A percentile compares a stretch with the other conserved stretches of the same genome.
phyloP scores from a whole-genome alignment of 495 filamentous ascomycete genomes.

The Neurospora sp. region DNA sequence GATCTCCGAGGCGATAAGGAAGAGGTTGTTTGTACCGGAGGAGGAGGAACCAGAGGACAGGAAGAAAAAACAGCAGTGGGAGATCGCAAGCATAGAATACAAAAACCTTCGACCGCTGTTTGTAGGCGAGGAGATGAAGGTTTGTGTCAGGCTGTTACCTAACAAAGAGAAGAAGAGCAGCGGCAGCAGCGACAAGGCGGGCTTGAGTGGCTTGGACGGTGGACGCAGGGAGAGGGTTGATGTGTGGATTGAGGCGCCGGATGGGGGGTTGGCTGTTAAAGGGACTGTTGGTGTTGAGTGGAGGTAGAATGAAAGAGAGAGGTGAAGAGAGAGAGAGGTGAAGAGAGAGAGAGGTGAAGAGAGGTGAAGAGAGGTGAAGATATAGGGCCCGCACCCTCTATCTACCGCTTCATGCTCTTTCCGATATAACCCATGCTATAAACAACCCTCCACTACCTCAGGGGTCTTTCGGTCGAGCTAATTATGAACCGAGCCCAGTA shows the following conservation, averaged over 20 bases:
- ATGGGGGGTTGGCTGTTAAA: slow-evolving; percentile 53
- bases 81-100: slow-evolving; percentile 54
- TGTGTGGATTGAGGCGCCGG: slow-evolving; percentile 55
- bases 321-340: neutral
- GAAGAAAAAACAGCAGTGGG: slow-evolving; percentile 6
- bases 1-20: neutral
- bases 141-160: slow-evolving; percentile 42
- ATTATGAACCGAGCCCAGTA: neutral
- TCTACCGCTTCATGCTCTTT: neutral
- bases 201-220: neutral
- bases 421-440: too few relatives aligned
- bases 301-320: neutral
- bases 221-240: slow-evolving; percentile 33
- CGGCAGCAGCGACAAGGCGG: slow-evolving; percentile 1
- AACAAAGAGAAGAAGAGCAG: slow-evolving; percentile 1
- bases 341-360: neutral
- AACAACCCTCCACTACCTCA: neutral
- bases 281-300: slow-evolving; percentile 20
- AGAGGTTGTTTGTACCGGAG: neutral
- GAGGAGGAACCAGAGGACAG: neutral
- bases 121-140: slow-evolving; percentile 50
- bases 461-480: neutral
- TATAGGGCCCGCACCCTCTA: neutral
- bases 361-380: neutral
- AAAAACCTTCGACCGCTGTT: slow-evolving; percentile 75